These are phyloP conservation scores for Didymella arachidicola DNA, from an alignment of 2,329 filamentous ascomycete genomes.

Conservation along the genomic window DNA sequence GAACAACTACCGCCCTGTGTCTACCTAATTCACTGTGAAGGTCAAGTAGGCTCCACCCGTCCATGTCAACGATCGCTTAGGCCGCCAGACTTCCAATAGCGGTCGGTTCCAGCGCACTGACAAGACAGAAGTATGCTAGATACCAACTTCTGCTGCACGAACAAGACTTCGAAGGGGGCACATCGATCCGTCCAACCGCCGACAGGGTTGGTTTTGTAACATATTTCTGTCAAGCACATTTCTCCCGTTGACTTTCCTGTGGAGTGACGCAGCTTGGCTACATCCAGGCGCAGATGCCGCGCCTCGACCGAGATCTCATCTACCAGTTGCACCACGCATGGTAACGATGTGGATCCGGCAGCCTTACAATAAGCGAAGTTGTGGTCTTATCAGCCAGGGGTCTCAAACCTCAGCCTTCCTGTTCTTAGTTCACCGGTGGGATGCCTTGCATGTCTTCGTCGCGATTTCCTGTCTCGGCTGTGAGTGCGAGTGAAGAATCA, in stretches of 20 bases:
- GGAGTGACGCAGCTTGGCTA: conserved; percentile 8
- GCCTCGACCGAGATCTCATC: conserved; percentile 2
- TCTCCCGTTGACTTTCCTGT: neutral
- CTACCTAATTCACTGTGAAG: too few species aligned
- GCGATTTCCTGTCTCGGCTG: conserved; percentile 3
- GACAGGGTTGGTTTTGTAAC: neutral
- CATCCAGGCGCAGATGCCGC: conserved; percentile 3
- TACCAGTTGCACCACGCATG: conserved; percentile 5
- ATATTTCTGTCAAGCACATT: neutral
- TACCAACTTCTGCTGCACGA: neutral
- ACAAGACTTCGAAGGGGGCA: neutral
- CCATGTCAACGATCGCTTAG: neutral
- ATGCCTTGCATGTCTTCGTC: conserved; percentile 13
- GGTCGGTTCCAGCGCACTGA: neutral
- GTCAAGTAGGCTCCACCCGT: neutral
- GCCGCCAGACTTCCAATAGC: neutral
- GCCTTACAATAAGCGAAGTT: conserved; percentile 9
- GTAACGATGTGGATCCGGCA: conserved; percentile 8
- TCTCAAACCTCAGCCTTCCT: conserved; percentile 7
- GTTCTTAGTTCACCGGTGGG: conserved; percentile 9
- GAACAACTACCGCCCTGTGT: neutral
- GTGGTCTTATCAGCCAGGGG: conserved; percentile 8
- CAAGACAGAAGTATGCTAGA: neutral
- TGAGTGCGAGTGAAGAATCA: neutral
- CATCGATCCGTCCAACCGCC: neutral